phyloP scores from a whole-genome alignment of 352 stramenopile genomes.

The Thraustotheca clavata region DNA sequence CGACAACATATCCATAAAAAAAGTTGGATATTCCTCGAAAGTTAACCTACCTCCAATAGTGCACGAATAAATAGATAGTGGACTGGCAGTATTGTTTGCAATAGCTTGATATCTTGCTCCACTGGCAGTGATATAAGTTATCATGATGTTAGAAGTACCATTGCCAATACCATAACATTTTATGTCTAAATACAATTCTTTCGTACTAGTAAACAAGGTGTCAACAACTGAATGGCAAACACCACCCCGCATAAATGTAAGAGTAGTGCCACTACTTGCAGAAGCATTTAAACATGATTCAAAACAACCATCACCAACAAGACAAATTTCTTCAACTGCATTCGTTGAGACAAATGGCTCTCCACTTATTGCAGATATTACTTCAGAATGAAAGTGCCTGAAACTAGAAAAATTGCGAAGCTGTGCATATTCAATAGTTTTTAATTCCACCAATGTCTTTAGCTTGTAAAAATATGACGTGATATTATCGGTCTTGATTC shows the following conservation, averaged over 20 bases:
- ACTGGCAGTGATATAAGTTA: not conserved
- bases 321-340: not conserved
- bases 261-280: not conserved
- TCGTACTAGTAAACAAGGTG: not conserved
- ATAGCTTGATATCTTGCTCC: not conserved
- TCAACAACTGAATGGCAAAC: not conserved
- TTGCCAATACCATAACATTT: not conserved
- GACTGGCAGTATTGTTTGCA: not conserved
- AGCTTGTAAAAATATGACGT: not conserved
- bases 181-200: not conserved
- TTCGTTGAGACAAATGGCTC: not conserved
- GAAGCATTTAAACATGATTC: not conserved
- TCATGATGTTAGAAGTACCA: not conserved
- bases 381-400: not conserved
- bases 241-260: not conserved
- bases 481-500: not conserved
- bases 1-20: not conserved
- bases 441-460: not conserved
- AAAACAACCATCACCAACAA: not conserved
- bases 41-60: not conserved
- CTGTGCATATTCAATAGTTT: not conserved
- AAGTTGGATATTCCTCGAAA: not conserved
- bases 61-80: not conserved
- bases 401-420: not conserved
- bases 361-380: not conserved